These are phyloP conservation scores for Dichotomopilus funicola DNA, from an alignment of 2,329 filamentous ascomycete genomes.

Conservation along the genomic window DNA sequence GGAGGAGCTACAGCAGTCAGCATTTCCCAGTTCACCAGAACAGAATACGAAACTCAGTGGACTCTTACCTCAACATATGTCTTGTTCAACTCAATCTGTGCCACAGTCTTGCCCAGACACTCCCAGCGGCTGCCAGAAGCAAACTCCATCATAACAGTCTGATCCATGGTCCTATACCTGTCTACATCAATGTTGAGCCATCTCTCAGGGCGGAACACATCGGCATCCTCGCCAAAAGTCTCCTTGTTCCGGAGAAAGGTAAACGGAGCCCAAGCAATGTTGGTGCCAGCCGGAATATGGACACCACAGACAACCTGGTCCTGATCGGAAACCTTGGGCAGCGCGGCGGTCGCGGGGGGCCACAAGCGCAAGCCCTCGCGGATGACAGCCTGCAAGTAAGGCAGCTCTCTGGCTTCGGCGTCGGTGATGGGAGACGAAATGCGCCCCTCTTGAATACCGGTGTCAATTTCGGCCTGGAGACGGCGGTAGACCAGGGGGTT, in stretches of 20 bases:
- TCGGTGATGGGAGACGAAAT: slow-evolving; percentile 4
- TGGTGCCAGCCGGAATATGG: slow-evolving; percentile 31
- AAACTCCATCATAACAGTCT: slow-evolving; percentile 33
- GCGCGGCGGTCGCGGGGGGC: slow-evolving; percentile 26
- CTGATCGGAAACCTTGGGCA: slow-evolving; percentile 26
- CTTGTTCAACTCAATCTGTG: slow-evolving; percentile 38
- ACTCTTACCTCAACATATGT: slow-evolving; percentile 34
- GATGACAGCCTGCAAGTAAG: slow-evolving; percentile 35
- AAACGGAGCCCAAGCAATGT: slow-evolving; percentile 32
- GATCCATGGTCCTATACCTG: slow-evolving; percentile 27
- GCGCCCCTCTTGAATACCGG: slow-evolving; percentile 13
- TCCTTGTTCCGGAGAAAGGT: slow-evolving; percentile 28
- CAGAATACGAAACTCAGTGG: no score
- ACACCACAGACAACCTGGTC: slow-evolving; percentile 22
- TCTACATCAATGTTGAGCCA: slow-evolving; percentile 35
- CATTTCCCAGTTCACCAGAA: no score
- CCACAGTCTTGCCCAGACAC: slow-evolving; percentile 39
- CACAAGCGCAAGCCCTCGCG: slow-evolving; percentile 34
- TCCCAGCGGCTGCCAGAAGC: slow-evolving; percentile 30
- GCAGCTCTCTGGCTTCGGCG: slow-evolving; percentile 24
- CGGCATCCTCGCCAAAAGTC: slow-evolving; percentile 33
- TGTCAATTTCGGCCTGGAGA: slow-evolving; percentile 18
- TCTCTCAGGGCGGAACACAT: slow-evolving; percentile 39
- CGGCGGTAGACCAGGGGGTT: slow-evolving; percentile 17
- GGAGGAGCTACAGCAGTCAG: slow-evolving; percentile 20